Evolutionary conservation across 2,329 filamentous ascomycete species (phyloP).

Genomic region (Colletotrichum euphorbiae): DNA sequence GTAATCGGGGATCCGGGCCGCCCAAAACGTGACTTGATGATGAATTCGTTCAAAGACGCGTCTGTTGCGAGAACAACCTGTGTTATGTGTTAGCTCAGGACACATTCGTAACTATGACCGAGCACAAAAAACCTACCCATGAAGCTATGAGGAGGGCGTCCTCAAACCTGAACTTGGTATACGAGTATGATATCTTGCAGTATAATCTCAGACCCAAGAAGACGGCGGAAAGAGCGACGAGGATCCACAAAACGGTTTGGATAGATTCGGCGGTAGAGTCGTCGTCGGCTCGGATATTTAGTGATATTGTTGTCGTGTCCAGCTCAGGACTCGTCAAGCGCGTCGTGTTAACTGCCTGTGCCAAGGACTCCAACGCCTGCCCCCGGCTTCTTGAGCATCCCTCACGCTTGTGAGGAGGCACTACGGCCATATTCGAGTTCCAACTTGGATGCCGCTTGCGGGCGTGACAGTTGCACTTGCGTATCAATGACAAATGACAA

Average conservation of each 20-base stretch:
- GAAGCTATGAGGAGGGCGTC: constrained; percentile 44
- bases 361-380: constrained; percentile 10
- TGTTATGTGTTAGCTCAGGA: not conserved
- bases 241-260: constrained; percentile 40
- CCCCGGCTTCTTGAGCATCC: constrained; percentile 24
- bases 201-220: constrained; percentile 43
- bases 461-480: constrained; percentile 11
- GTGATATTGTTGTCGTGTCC: constrained; percentile 16
- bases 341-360: constrained; percentile 8
- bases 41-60: constrained; percentile 33
- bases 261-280: constrained; percentile 14
- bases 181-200: constrained; percentile 43
- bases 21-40: constrained; percentile 36
- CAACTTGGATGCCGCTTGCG: constrained; percentile 2
- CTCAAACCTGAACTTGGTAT: constrained; percentile 45
- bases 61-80: constrained; percentile 29
- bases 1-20: constrained; percentile 31
- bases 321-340: constrained; percentile 8
- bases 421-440: constrained; percentile 35
- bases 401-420: constrained; percentile 25
- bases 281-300: constrained; percentile 30
- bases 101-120: not conserved
- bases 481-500: not conserved
- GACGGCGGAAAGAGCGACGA: constrained; percentile 39
- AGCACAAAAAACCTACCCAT: constrained; percentile 39